phyloP scores from a whole-genome alignment of 2,329 filamentous ascomycete genomes.

The Calonectria fujianensis region DNA sequence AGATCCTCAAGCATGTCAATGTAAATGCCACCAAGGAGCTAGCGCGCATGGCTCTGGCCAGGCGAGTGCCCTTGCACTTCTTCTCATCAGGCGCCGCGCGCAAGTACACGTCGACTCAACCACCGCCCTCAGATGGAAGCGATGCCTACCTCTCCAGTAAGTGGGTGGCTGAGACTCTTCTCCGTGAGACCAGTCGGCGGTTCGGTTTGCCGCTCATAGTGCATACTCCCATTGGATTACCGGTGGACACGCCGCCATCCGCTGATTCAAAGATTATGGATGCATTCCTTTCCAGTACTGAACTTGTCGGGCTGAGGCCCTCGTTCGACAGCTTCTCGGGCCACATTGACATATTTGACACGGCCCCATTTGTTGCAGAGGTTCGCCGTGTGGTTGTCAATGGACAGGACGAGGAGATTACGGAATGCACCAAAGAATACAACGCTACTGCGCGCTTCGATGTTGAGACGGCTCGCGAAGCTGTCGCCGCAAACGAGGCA shows the following conservation, averaged over 20 bases:
- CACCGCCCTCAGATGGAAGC: not conserved
- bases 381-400: not conserved
- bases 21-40: conserved; percentile 1
- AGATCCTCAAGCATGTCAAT: not conserved
- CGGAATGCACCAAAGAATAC: not conserved
- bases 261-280: not conserved
- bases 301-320: not conserved
- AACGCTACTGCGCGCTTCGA: not conserved
- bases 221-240: not conserved
- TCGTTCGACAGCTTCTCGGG: not conserved
- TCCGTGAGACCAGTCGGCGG: not conserved
- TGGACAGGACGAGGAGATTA: not conserved
- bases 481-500: not conserved
- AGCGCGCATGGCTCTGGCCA: not conserved
- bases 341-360: conserved; percentile 3
- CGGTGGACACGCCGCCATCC: not conserved
- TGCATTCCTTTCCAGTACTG: not conserved
- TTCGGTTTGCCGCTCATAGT: not conserved
- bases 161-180: conserved; percentile 6
- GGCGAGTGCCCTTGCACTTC: conserved; percentile 7
- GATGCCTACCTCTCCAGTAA: conserved; percentile 2
- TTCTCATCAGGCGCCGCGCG: conserved; percentile 2
- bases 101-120: not conserved
- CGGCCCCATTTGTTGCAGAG: not conserved
- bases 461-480: not conserved